Percentiles rank a stretch among this genome's conserved stretches.
Evolutionary conservation across 1,139 yeast species (phyloP).

Genomic region (Blastobotrys illinoisensis): DNA sequence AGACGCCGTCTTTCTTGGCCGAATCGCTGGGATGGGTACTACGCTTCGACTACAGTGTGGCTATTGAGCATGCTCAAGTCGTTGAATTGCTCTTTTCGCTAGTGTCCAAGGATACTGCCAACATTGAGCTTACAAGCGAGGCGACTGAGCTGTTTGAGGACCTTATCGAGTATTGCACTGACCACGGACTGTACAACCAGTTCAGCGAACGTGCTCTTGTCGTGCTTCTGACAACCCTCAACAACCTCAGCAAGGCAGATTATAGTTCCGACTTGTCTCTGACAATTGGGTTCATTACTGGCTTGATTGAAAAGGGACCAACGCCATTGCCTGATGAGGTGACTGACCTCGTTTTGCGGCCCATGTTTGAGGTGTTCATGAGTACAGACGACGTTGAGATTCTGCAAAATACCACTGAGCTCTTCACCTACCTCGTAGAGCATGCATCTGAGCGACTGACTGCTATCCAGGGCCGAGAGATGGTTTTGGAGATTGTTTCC

Average conservation of each 20-base stretch:
- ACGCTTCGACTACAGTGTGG: slow-evolving; percentile 37
- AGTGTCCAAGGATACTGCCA: slow-evolving; percentile 70
- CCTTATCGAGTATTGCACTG: slow-evolving; percentile 46
- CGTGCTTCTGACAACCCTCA: slow-evolving; percentile 14
- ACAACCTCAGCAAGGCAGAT: slow-evolving; percentile 21
- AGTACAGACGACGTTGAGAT: slow-evolving; percentile 70
- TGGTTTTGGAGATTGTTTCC: slow-evolving; percentile 57
- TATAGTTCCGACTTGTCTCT: slow-evolving; percentile 52
- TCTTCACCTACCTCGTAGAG: slow-evolving; percentile 57
- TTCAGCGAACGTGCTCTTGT: slow-evolving; percentile 46
- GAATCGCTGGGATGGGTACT: slow-evolving; percentile 61
- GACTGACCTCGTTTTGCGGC: slow-evolving; percentile 47
- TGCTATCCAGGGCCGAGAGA: slow-evolving; percentile 46
- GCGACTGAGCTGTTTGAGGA: slow-evolving; percentile 60
- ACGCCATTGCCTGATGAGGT: slow-evolving; percentile 45
- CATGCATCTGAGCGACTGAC: slow-evolving; percentile 44
- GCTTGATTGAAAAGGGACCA: slow-evolving; percentile 47
- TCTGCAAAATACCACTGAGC: slow-evolving; percentile 72
- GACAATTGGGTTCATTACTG: slow-evolving; percentile 59
- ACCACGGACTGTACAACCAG: slow-evolving; percentile 36
- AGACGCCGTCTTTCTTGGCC: slow-evolving; percentile 69
- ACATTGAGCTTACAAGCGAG: slow-evolving; percentile 55
- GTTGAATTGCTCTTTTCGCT: slow-evolving; percentile 56
- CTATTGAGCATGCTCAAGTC: slow-evolving; percentile 40
- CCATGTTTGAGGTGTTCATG: slow-evolving; percentile 47